Evolutionary conservation across 2,329 filamentous ascomycete species (phyloP), one percentile per base, ranked within the genome.

Genomic region (Alternaria alternata): DNA sequence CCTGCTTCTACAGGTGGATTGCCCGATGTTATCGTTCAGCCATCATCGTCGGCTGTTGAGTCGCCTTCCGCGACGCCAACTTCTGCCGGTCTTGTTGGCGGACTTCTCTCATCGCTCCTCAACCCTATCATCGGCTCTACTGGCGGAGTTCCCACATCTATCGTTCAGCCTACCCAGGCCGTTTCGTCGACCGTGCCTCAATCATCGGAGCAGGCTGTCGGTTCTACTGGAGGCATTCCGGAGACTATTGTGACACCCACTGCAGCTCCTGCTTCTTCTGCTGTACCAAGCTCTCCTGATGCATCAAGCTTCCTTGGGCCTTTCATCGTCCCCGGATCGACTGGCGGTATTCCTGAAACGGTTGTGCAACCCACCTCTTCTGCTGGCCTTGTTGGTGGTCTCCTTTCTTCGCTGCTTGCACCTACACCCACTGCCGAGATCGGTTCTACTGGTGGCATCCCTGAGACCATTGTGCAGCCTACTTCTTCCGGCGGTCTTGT

Each of bases 251-350:
- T 70, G n/a, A 57, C 60, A 22, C 63, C 62, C 28, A 69, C 65
- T 36, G 44, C 63, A 3, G 57, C 62, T n/a, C 49, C 63, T 20
- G 46, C 38, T 18, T 32, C 57, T 32, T 57, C 64, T 41, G 54
- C 59, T 16, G 47, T 52, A 44, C 54, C 62, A 54, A 60, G 52
- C 22, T 52, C 58, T 32, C 22, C 58, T 28, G 58, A 56, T 22
- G 49, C 64, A 14, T 70, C 69, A 16, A 66, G 65, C 61, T 65
- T 72, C 48, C 66, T 64, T 1, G 68, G 69, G 7, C 65, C 69
- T 4, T 71, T 72, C 58, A 72, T 69, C 24, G 59, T 70, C 20
- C 67, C 69, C 18, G 71, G 69, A 36, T 65, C 67, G 5, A 70
- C 69, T 36, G 69, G 64, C 14, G 56, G 59, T n/a, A 4, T 64